phyloP scores from a whole-genome alignment of 495 filamentous ascomycete genomes.

The Staphylotrichum tortipilum region DNA sequence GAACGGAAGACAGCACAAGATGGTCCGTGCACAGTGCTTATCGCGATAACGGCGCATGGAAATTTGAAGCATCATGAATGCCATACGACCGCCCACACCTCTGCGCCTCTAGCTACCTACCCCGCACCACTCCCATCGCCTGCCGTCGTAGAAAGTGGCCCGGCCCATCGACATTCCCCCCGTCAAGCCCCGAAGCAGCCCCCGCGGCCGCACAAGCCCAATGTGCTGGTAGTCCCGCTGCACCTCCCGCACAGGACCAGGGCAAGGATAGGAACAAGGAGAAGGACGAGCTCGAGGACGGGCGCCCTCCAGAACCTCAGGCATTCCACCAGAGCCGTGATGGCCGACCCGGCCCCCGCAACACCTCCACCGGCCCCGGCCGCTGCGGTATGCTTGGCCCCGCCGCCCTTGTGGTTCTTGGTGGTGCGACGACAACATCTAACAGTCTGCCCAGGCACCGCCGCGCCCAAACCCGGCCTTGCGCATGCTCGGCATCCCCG shows the following conservation, averaged over 20 bases:
- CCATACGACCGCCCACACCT: too few species aligned
- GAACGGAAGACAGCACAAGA: too few species aligned
- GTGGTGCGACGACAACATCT: background rate
- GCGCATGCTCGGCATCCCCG: conserved; percentile 75
- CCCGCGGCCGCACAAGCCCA: conserved; percentile 1
- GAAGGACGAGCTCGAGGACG: too few species aligned
- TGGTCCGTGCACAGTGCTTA: background rate
- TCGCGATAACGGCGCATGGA: conserved; percentile 2
- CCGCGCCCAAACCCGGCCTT: conserved; percentile 57
- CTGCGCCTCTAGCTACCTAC: too few species aligned
- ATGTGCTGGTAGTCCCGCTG: conserved; percentile 17
- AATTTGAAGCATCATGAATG: background rate
- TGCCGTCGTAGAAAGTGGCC: conserved; percentile 1
- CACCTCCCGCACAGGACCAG: conserved; percentile 4
- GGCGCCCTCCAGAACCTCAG: conserved; percentile 11
- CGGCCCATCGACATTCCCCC: conserved; percentile 1
- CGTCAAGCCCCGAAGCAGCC: background rate
- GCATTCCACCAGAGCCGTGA: conserved; percentile 4
- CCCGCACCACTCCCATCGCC: background rate
- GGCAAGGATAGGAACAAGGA: too few species aligned
- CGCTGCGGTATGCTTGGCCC: conserved; percentile 9
- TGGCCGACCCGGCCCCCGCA: conserved; percentile 22
- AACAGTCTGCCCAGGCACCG: conserved; percentile 25
- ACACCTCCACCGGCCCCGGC: conserved; percentile 9
- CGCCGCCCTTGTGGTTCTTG: too few species aligned